A percentile compares a stretch with the other conserved stretches of the same genome.
Evolutionary conservation across 73 alveolate species (phyloP).

Genomic region (Paramecium sonneborni): DNA sequence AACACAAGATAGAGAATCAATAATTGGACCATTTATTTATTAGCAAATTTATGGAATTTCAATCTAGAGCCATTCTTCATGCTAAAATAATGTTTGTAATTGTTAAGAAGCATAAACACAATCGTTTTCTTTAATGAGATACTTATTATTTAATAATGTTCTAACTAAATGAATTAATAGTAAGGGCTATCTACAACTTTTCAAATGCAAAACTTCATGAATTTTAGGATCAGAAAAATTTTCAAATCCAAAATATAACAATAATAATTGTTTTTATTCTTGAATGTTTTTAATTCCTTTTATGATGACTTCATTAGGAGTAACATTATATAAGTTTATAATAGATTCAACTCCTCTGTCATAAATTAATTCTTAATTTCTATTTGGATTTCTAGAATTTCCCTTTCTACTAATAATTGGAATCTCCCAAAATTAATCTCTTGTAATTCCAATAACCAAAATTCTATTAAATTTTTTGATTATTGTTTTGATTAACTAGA

Average conservation of each 20-base stretch:
- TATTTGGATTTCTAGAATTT: not conserved
- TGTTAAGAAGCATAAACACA: constrained; percentile 14
- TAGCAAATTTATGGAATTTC: constrained; percentile 34
- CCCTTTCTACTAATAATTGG: constrained; percentile 53
- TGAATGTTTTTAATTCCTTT: not conserved
- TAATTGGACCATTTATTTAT: constrained; percentile 8
- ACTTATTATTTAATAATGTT: not conserved
- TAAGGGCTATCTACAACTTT: constrained; percentile 57
- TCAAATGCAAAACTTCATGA: constrained; percentile 39
- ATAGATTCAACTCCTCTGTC: constrained; percentile 29
- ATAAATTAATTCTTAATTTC: not conserved
- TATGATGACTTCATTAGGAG: not conserved
- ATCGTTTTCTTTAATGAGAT: constrained; percentile 24
- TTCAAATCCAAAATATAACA: not conserved
- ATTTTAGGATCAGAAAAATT: not conserved
- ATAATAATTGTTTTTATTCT: not conserved
- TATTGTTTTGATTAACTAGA: constrained; percentile 6
- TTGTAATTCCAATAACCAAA: not conserved
- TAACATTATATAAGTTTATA: not conserved
- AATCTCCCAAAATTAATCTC: constrained; percentile 55
- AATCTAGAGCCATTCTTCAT: constrained; percentile 42
- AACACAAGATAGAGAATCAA: constrained; percentile 50
- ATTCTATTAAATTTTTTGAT: constrained; percentile 60
- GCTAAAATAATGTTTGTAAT: not conserved
- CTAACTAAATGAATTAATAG: constrained; percentile 35